Evolutionary conservation across 352 stramenopile genomes (phyloP), one percentile per base, ranked within the genome.

Genomic region (Globisporangium sylvaticum): DNA sequence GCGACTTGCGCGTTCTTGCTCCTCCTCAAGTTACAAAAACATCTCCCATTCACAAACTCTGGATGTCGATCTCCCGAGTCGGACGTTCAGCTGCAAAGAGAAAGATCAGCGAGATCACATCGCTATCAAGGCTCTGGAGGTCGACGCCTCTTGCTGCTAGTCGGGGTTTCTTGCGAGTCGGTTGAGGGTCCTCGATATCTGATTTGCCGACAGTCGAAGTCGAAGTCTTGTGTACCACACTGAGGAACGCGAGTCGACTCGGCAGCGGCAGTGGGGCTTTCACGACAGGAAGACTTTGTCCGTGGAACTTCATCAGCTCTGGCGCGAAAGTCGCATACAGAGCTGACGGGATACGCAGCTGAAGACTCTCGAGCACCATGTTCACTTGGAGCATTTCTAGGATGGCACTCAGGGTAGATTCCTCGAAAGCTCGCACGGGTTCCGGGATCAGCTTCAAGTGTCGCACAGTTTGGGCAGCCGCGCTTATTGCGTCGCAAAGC

Each of bases 41-140:
- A 34, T 34, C 31, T 6, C 31, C 31, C 7, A 34, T 34, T 34
- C 22, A 59, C 25, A 59, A 37, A 39, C 54, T 44, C 14, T 34
- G 54, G 24, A 59, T 20, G 14, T 42, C 54, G 18, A 59, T 59
- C 18, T 59, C 54, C 12, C 54, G 54, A 42, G 15, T 25, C 29
- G 54, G 54, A 4, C 54, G 22, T 27, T 62, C 29, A 10, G 64
- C 54, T 58, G 64, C 55, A 58, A 69, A 69, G 20, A 12, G 27
- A n/a, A 69, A 69, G n/a, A 69, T 64, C 55, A 69, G 20, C 6
- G 64, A 56, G 15, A 69, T 37, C 18, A 69, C n/a, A 12, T 64
- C 27, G 15, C 22, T 46, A 27, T 57, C 55, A n/a, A 69, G 44
- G 12, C 42, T 18, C 22, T 63, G n/a, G 3, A 58, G 24, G 27